Percentiles rank a stretch among this genome's conserved stretches.
Conservation (phyloP, 176 grass and related monocot genomes). For the Cymbopogon citratus region DNA sequence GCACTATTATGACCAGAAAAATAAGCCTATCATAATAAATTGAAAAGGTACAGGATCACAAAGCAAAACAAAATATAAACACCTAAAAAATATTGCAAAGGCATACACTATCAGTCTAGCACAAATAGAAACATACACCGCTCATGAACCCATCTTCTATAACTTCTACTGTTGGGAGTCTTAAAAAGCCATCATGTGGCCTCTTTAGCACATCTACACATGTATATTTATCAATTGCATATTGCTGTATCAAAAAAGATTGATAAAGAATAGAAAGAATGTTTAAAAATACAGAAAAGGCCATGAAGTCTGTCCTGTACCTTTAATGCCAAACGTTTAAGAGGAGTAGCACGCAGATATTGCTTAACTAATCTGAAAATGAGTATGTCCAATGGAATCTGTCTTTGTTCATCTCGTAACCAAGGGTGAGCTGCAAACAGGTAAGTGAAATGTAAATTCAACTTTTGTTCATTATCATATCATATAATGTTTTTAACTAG, state of each 20-base stretch:
- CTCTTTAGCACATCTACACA: background rate
- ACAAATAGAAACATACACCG: background rate
- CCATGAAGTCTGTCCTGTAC: slow-evolving; percentile 27
- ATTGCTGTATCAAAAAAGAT: slow-evolving; percentile 6
- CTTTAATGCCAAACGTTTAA: slow-evolving; percentile 76
- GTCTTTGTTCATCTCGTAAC: slow-evolving; percentile 68
- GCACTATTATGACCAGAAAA: background rate
- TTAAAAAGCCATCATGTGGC: background rate
- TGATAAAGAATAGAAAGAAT: slow-evolving; percentile 14
- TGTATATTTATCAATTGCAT: slow-evolving; percentile 17
- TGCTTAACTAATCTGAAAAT: slow-evolving; percentile 92
- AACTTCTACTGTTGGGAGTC: background rate
- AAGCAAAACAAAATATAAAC: slow-evolving; percentile 5
- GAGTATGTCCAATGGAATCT: slow-evolving; percentile 79
- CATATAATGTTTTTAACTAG: background rate
- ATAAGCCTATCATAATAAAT: background rate
- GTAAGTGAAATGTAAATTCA: background rate
- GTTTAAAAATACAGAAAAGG: slow-evolving; percentile 17
- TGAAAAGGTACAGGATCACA: background rate
- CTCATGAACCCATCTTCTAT: background rate
- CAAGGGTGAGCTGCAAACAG: slow-evolving; percentile 70
- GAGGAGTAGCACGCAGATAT: slow-evolving; percentile 82
- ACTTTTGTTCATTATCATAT: background rate
- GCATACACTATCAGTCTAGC: background rate
- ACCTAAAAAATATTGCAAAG: slow-evolving; percentile 27